phyloP scores from a whole-genome alignment of 176 grass and related monocot species.

The Areca catechu region DNA sequence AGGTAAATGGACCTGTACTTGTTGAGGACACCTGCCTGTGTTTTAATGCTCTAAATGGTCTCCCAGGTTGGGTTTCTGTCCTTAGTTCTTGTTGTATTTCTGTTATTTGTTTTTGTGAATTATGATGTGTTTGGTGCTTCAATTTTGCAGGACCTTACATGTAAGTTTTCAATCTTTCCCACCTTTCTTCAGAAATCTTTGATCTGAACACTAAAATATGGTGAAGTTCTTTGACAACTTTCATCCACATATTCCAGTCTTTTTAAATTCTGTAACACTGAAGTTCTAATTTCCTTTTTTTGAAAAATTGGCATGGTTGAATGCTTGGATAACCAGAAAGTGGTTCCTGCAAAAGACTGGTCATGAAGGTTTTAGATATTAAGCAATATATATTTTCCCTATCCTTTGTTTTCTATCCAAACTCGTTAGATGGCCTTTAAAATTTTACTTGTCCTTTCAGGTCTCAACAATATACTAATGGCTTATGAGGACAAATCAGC shows the following conservation, averaged over 20 bases:
- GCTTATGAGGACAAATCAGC: slow-evolving; percentile 99
- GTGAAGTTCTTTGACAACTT: too few relatives aligned
- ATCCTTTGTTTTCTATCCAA: too few relatives aligned
- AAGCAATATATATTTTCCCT: too few relatives aligned
- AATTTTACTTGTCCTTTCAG: slow-evolving; percentile 22
- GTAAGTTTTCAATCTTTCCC: slow-evolving; percentile 43
- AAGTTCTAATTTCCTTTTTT: slow-evolving; percentile 21
- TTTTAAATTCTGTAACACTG: too few relatives aligned
- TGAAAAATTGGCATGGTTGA: slow-evolving; percentile 7
- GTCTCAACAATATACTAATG: slow-evolving; percentile 81
- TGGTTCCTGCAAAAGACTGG: slow-evolving; percentile 94
- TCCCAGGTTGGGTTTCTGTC: slow-evolving; percentile 57
- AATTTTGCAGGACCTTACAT: slow-evolving; percentile 74
- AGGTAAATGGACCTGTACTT: slow-evolving; percentile 88
- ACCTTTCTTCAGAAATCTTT: not conserved
- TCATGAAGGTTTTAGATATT: slow-evolving; percentile 53
- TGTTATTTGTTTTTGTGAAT: slow-evolving; percentile 9
- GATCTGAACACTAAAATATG: not conserved
- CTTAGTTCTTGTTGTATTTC: slow-evolving; percentile 11
- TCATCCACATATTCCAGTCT: too few relatives aligned
- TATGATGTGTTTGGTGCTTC: slow-evolving; percentile 9
- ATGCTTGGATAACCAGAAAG: slow-evolving; percentile 59
- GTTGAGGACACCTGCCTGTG: slow-evolving; percentile 97
- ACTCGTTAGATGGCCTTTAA: too few relatives aligned
- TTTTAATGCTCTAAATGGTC: slow-evolving; percentile 89